Evolutionary conservation across 805 yeast genomes (phyloP).

Genomic region (Candida dajiaensis): DNA sequence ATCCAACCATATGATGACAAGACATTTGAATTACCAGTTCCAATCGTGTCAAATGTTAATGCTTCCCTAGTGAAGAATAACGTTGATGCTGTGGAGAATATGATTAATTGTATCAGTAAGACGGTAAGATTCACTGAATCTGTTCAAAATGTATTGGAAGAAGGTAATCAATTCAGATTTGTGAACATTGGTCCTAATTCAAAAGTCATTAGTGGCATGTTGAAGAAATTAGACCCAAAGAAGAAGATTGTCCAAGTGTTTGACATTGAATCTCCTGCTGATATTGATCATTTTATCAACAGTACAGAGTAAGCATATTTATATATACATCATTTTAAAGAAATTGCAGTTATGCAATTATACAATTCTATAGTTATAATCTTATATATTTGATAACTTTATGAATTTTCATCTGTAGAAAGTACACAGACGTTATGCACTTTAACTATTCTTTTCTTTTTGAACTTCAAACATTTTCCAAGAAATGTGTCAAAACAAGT

Average conservation of each 20-base stretch:
- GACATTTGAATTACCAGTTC: conserved; percentile 18
- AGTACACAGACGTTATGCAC: no score
- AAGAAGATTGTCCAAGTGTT: conserved; percentile 5
- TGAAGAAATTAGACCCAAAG: conserved; percentile 8
- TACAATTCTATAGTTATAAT: no score
- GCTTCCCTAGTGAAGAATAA: conserved; percentile 24
- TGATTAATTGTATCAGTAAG: conserved; percentile 34
- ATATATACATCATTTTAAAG: no score
- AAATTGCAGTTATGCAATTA: no score
- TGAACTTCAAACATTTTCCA: no score
- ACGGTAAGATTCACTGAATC: conserved; percentile 40
- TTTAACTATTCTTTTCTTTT: no score
- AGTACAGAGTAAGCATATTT: not conserved
- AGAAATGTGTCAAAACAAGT: no score
- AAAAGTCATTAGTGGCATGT: conserved; percentile 14
- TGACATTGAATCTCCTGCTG: not conserved
- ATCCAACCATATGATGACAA: conserved; percentile 6
- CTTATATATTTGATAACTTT: no score
- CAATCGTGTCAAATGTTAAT: conserved; percentile 34
- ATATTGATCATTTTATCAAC: not conserved
- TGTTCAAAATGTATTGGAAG: conserved; percentile 19
- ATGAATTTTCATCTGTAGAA: no score
- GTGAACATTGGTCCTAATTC: conserved; percentile 23
- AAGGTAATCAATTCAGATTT: conserved; percentile 5
- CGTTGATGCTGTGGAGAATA: conserved; percentile 25